These are phyloP conservation scores for Phlebiopsis flavidoalba DNA, from an alignment of 768 basidiomycete genomes.

Conservation along the genomic window DNA sequence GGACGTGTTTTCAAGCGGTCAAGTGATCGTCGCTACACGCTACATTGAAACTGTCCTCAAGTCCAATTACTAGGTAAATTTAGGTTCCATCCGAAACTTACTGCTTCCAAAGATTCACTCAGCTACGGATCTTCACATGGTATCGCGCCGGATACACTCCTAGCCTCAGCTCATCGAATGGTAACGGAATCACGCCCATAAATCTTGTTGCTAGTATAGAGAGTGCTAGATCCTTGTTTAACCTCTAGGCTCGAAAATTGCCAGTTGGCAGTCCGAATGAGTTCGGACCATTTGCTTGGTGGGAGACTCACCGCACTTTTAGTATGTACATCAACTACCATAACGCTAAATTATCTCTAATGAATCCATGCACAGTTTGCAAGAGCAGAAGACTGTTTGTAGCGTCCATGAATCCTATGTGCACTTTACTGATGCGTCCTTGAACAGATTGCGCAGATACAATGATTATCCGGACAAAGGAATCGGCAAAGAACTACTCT, in stretches of 20 bases:
- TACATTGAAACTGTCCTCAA: not conserved
- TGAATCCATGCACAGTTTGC: slow-evolving; percentile 59
- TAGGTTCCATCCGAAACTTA: slow-evolving; percentile 52
- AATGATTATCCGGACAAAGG: slow-evolving; percentile 67
- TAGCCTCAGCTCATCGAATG: slow-evolving; percentile 21
- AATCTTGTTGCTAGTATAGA: slow-evolving; percentile 80
- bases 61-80: slow-evolving; percentile 33
- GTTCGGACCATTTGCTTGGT: slow-evolving; percentile 37
- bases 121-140: slow-evolving; percentile 54
- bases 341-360: not conserved
- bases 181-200: slow-evolving; percentile 30
- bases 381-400: slow-evolving; percentile 87
- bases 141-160: slow-evolving; percentile 44
- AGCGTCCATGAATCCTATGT: not conserved
- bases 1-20: slow-evolving; percentile 62
- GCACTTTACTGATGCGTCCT: not conserved
- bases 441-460: slow-evolving; percentile 83
- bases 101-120: slow-evolving; percentile 84
- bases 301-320: slow-evolving; percentile 60
- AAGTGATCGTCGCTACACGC: slow-evolving; percentile 8
- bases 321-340: slow-evolving; percentile 36
- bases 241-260: slow-evolving; percentile 68
- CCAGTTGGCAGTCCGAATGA: slow-evolving; percentile 59
- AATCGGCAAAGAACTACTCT: slow-evolving; percentile 76
- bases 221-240: slow-evolving; percentile 68